These are phyloP conservation scores for Coprinopsis sp. DNA, from an alignment of 768 basidiomycete genomes.

Conservation along the genomic window DNA sequence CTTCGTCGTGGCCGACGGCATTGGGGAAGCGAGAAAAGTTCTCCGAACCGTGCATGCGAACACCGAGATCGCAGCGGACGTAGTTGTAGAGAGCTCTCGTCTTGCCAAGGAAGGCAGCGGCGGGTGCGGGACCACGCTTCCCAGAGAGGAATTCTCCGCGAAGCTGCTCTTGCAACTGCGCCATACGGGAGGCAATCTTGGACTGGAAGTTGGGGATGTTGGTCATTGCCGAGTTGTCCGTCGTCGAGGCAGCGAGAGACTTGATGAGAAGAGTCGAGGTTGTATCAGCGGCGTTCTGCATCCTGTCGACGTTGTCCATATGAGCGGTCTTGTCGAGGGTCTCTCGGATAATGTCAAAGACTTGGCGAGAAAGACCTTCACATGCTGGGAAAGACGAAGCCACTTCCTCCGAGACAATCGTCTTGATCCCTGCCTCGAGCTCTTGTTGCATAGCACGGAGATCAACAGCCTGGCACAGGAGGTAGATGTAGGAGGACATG, in stretches of 20 bases:
- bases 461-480: conserved; percentile 77
- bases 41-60: conserved; percentile 74
- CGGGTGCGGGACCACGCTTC: conserved; percentile 57
- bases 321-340: conserved; percentile 61
- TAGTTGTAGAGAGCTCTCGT: conserved; percentile 68
- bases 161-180: conserved; percentile 42
- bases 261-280: conserved; percentile 46
- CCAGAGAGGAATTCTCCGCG: conserved; percentile 54
- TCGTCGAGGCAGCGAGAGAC: conserved; percentile 36
- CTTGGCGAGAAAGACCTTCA: conserved; percentile 8
- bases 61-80: conserved; percentile 56
- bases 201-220: conserved; percentile 49
- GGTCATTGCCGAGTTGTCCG: conserved; percentile 17
- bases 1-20: conserved; percentile 44
- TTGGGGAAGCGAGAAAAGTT: conserved; percentile 47
- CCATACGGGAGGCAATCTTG: conserved; percentile 42
- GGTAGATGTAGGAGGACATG: conserved; percentile 66
- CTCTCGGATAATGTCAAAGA: conserved; percentile 38
- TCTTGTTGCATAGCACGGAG: conserved; percentile 68
- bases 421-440: conserved; percentile 42
- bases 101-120: conserved; percentile 55
- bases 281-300: conserved; percentile 58
- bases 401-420: conserved; percentile 49
- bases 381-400: conserved; percentile 29
- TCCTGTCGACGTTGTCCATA: conserved; percentile 67